These are phyloP conservation scores for Styphnolobium japonicum DNA, from an alignment of 306 rosid species.

Conservation along the genomic window DNA sequence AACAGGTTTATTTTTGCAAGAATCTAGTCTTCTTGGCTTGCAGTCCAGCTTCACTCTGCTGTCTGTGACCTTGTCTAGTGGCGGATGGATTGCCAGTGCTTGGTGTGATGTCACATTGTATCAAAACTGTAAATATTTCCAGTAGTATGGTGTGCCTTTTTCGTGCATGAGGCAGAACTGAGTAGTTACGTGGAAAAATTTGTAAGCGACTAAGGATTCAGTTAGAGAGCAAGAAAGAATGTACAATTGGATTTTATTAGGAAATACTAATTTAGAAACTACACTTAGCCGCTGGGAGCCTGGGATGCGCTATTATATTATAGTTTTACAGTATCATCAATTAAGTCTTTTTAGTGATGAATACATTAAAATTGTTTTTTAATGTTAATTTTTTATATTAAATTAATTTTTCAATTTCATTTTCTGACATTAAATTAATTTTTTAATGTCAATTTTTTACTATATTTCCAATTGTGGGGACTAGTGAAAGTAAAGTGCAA, in stretches of 20 bases:
- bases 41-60: neutral
- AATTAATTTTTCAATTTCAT: too few relatives aligned
- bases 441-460: too few relatives aligned
- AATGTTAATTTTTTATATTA: too few relatives aligned
- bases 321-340: neutral
- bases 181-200: conserved; percentile 34
- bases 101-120: conserved; percentile 4
- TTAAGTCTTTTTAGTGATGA: too few relatives aligned
- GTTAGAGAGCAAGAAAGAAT: conserved; percentile 24
- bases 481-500: too few relatives aligned
- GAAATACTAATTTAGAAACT: conserved; percentile 22
- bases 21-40: conserved; percentile 15
- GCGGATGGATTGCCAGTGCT: neutral
- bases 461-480: too few relatives aligned
- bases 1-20: neutral
- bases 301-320: conserved; percentile 9
- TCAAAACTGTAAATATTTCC: conserved; percentile 33
- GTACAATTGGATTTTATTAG: conserved; percentile 30
- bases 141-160: conserved; percentile 19
- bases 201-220: conserved; percentile 18
- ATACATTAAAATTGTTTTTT: too few relatives aligned
- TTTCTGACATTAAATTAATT: too few relatives aligned
- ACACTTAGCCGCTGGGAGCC: neutral
- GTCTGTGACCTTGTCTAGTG: conserved; percentile 7
- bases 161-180: conserved; percentile 10